These are phyloP conservation scores for Hypoxylon perforatum DNA, from an alignment of 495 filamentous ascomycete genomes.

Conservation along the genomic window DNA sequence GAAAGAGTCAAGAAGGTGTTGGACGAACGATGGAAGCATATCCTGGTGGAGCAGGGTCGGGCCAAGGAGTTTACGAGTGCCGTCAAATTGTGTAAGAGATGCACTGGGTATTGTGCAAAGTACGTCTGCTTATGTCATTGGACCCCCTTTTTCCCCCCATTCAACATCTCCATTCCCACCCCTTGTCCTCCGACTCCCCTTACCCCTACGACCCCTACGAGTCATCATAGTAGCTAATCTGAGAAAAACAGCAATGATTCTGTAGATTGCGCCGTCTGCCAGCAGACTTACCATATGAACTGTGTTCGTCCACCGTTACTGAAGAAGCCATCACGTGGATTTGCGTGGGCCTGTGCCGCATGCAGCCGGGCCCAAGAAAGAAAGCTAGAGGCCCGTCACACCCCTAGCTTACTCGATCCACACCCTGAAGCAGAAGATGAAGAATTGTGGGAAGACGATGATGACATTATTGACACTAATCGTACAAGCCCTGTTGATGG, in stretches of 20 bases:
- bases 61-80: conserved; percentile 96
- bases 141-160: conserved; percentile 8
- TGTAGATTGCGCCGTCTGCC: conserved; percentile 95
- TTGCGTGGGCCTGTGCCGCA: conserved; percentile 96
- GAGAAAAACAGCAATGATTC: conserved; percentile 78
- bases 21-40: conserved; percentile 94
- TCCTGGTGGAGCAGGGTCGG: conserved; percentile 89
- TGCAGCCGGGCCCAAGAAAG: conserved; percentile 95
- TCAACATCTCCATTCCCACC: conserved; percentile 14
- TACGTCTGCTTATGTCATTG: conserved; percentile 60
- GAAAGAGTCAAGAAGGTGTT: conserved; percentile 92
- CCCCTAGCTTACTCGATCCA: conserved; percentile 68
- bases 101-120: conserved; percentile 87
- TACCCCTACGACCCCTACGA: conserved; percentile 35
- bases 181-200: conserved; percentile 12
- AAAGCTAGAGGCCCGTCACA: conserved; percentile 90
- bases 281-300: conserved; percentile 97
- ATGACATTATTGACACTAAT: conserved; percentile 70
- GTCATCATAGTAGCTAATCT: conserved; percentile 7
- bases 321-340: conserved; percentile 97
- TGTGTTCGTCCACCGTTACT: conserved; percentile 92
- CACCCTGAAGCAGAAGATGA: conserved; percentile 81
- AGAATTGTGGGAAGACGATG: conserved; percentile 80
- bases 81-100: conserved; percentile 96
- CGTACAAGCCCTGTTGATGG: conserved; percentile 68